These are phyloP conservation scores for Tylopilus balloui DNA, from an alignment of 768 basidiomycete genomes.

Conservation along the genomic window DNA sequence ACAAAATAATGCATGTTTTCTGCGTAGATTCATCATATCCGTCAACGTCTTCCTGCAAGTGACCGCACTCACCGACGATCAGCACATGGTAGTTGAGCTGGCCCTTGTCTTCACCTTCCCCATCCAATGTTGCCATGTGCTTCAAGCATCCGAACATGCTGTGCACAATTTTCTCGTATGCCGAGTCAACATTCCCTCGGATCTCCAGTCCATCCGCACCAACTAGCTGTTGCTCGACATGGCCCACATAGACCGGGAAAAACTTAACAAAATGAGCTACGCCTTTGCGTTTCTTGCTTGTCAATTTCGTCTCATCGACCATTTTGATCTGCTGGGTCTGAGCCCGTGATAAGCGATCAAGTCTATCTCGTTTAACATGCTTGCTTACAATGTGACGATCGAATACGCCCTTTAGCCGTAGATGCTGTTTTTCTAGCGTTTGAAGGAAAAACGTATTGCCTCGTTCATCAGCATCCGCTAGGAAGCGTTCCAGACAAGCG, in stretches of 20 bases:
- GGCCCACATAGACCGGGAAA: slow-evolving; percentile 84
- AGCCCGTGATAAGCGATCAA: neutral
- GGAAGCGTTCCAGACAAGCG: slow-evolving; percentile 70
- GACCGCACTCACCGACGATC: slow-evolving; percentile 75
- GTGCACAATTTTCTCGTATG: slow-evolving; percentile 85
- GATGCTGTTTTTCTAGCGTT: slow-evolving; percentile 78
- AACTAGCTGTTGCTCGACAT: slow-evolving; percentile 79
- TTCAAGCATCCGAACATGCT: slow-evolving; percentile 91
- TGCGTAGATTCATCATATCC: slow-evolving; percentile 30
- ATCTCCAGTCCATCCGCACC: slow-evolving; percentile 75
- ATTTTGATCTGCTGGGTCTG: slow-evolving; percentile 84
- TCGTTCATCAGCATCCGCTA: slow-evolving; percentile 73
- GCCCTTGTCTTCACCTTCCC: slow-evolving; percentile 92
- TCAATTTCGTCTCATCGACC: slow-evolving; percentile 87
- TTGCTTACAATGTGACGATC: slow-evolving; percentile 67
- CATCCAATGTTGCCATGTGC: slow-evolving; percentile 94
- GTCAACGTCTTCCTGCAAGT: neutral
- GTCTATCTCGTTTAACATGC: neutral
- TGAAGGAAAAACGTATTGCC: slow-evolving; percentile 71
- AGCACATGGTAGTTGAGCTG: slow-evolving; percentile 96
- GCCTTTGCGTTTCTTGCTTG: slow-evolving; percentile 88
- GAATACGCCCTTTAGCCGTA: slow-evolving; percentile 66
- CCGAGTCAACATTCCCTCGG: slow-evolving; percentile 67
- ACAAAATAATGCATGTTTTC: slow-evolving; percentile 98
- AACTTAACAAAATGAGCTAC: slow-evolving; percentile 89